These are phyloP conservation scores for Candida gorgasii DNA, from an alignment of 805 yeast genomes.

Conservation along the genomic window DNA sequence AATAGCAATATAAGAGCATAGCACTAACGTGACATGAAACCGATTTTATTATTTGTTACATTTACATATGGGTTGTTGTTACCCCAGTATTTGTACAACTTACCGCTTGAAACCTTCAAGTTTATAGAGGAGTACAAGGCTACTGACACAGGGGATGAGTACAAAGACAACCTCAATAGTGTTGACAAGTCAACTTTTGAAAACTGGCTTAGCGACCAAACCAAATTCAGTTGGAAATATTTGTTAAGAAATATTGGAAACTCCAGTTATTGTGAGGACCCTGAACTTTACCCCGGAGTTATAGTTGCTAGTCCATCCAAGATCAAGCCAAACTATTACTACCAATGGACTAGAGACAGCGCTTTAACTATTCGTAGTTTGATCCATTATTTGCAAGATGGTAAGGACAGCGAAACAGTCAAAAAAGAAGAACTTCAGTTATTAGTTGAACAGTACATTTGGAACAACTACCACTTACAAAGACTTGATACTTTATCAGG, in stretches of 20 bases:
- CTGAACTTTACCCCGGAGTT: slow-evolving; percentile 57
- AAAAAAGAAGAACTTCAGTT: slow-evolving; percentile 11
- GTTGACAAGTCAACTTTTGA: slow-evolving; percentile 49
- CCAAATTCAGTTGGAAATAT: slow-evolving; percentile 18
- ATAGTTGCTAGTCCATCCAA: slow-evolving; percentile 85
- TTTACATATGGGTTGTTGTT: slow-evolving; percentile 4
- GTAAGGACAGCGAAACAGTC: slow-evolving; percentile 4
- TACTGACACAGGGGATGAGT: slow-evolving; percentile 15
- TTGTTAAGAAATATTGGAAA: slow-evolving; percentile 18
- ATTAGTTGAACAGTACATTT: slow-evolving; percentile 60
- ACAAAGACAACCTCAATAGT: slow-evolving; percentile 12
- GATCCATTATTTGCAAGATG: slow-evolving; percentile 53
- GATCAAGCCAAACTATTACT: slow-evolving; percentile 73
- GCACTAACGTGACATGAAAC: background rate
- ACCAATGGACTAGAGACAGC: slow-evolving; percentile 89
- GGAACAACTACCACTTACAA: slow-evolving; percentile 61
- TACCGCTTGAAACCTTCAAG: background rate
- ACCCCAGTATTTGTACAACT: slow-evolving; percentile 8
- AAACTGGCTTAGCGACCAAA: slow-evolving; percentile 50
- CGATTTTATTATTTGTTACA: background rate
- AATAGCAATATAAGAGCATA: background rate
- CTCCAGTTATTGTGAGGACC: slow-evolving; percentile 10
- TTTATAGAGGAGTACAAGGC: background rate
- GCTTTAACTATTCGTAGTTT: slow-evolving; percentile 76
- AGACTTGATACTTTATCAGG: slow-evolving; percentile 72